These are phyloP conservation scores for Boletales sp. DNA, from an alignment of 768 basidiomycete genomes.

Conservation along the genomic window DNA sequence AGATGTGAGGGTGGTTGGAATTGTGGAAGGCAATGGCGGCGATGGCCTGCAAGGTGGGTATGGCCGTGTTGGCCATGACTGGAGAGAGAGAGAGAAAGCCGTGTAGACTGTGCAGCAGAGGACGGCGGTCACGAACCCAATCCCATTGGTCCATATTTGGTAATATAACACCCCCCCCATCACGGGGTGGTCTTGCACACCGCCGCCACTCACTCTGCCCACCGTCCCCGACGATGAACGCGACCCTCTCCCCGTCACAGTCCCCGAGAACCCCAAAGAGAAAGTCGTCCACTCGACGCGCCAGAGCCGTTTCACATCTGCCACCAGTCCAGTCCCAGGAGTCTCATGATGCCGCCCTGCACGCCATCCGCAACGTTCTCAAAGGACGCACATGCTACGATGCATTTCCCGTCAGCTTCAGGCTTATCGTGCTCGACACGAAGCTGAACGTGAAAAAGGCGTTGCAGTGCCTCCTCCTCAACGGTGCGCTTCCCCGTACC, in stretches of 20 bases:
- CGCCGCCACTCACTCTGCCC: background rate
- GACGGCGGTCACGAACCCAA: conserved; percentile 16
- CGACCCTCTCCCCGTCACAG: conserved; percentile 30
- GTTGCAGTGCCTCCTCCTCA: conserved; percentile 78
- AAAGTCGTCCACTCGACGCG: conserved; percentile 51
- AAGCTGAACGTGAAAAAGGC: conserved; percentile 96
- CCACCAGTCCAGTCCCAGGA: conserved; percentile 51
- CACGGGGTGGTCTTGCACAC: conserved; percentile 7
- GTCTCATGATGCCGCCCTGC: conserved; percentile 65
- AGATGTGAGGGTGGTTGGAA: no score
- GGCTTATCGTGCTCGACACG: conserved; percentile 94
- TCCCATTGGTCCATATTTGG: conserved; percentile 10
- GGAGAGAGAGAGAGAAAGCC: background rate
- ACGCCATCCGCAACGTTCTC: conserved; percentile 76
- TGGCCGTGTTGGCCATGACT: conserved; percentile 1
- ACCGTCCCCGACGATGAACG: conserved; percentile 33
- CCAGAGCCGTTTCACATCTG: conserved; percentile 57
- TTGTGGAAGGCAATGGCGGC: background rate
- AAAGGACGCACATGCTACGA: conserved; percentile 88
- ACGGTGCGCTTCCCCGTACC: conserved; percentile 44
- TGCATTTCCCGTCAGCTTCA: conserved; percentile 94
- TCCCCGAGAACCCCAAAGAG: conserved; percentile 52
- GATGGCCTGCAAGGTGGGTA: background rate
- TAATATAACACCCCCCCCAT: conserved; percentile 8
- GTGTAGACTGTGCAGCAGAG: background rate